Conservation (phyloP, 192 early-diverging fungal species). For the Dissophora globulifera region DNA sequence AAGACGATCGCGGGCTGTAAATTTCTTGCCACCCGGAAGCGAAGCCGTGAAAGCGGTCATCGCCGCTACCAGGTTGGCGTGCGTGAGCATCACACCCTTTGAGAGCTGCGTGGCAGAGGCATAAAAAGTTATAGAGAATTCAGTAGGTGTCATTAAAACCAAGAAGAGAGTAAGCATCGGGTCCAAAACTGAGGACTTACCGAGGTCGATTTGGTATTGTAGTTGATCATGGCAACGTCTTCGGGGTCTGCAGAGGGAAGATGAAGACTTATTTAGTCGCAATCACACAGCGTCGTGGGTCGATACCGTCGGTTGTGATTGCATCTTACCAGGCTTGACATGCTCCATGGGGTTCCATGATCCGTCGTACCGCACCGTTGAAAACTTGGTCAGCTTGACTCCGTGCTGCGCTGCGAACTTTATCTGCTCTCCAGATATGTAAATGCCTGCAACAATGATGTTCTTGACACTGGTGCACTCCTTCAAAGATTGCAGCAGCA, state of each 20-base stretch:
- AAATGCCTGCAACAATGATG: constrained; percentile 31
- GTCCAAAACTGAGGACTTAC: background rate
- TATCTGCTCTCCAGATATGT: constrained; percentile 23
- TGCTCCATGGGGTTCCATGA: constrained; percentile 2
- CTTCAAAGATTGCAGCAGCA: constrained; percentile 23
- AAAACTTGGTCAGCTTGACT: constrained; percentile 24
- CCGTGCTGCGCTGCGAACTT: constrained; percentile 22
- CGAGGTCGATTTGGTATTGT: constrained; percentile 39
- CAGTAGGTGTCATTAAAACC: too few relatives aligned
- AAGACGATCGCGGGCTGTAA: constrained; percentile 35
- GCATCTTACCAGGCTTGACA: constrained; percentile 30
- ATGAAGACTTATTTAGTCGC: too few relatives aligned
- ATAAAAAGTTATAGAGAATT: background rate
- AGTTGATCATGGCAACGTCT: constrained; percentile 52
- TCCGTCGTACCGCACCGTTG: constrained; percentile 31
- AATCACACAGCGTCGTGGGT: too few relatives aligned
- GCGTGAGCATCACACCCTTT: constrained; percentile 89
- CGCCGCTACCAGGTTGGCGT: constrained; percentile 82
- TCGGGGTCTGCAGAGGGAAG: constrained; percentile 25
- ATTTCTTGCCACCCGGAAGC: constrained; percentile 19
- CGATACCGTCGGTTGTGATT: too few relatives aligned
- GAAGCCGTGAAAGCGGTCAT: constrained; percentile 30
- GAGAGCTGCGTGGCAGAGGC: constrained; percentile 40
- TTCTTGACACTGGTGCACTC: constrained; percentile 35
- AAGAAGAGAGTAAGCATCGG: too few relatives aligned